Evolutionary conservation across 441 rosid species (phyloP).

Genomic region (Euphorbia corollata): DNA sequence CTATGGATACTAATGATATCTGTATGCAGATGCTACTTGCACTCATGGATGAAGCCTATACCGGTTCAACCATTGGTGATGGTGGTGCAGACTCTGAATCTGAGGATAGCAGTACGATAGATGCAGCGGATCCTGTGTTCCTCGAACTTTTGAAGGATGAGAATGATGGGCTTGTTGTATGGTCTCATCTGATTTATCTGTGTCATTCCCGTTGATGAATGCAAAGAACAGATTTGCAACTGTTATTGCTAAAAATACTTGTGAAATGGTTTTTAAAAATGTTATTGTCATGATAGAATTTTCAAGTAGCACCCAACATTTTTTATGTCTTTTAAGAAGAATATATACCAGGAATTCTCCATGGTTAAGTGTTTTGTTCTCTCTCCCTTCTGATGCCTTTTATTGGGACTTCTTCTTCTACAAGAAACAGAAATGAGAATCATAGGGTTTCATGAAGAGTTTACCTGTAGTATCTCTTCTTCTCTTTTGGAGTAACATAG

Average conservation of each 20-base stretch:
- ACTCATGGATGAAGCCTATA: slow-evolving; percentile 98
- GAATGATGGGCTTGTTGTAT: slow-evolving; percentile 89
- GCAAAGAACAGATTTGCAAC: neutral
- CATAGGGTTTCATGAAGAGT: neutral
- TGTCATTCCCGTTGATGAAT: slow-evolving; percentile 13
- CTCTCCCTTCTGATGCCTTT: neutral
- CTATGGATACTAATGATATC: slow-evolving; percentile 16
- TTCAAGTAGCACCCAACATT: neutral
- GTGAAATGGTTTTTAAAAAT: slow-evolving; percentile 2
- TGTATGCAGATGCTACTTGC: slow-evolving; percentile 84
- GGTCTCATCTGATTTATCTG: slow-evolving; percentile 23
- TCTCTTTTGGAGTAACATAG: neutral
- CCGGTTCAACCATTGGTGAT: slow-evolving; percentile 86
- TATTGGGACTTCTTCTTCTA: neutral
- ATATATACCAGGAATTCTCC: neutral
- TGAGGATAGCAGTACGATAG: slow-evolving; percentile 73
- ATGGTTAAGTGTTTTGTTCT: neutral
- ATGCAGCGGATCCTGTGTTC: slow-evolving; percentile 77
- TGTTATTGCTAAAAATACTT: neutral
- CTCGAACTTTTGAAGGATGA: slow-evolving; percentile 97
- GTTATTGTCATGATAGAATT: slow-evolving; percentile 1
- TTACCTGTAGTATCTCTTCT: neutral
- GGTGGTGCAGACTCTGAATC: slow-evolving; percentile 91
- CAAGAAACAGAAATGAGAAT: neutral
- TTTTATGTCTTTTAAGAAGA: neutral